Conservation (phyloP, 2,329 filamentous ascomycete species). For the Trichoderma sp. region DNA sequence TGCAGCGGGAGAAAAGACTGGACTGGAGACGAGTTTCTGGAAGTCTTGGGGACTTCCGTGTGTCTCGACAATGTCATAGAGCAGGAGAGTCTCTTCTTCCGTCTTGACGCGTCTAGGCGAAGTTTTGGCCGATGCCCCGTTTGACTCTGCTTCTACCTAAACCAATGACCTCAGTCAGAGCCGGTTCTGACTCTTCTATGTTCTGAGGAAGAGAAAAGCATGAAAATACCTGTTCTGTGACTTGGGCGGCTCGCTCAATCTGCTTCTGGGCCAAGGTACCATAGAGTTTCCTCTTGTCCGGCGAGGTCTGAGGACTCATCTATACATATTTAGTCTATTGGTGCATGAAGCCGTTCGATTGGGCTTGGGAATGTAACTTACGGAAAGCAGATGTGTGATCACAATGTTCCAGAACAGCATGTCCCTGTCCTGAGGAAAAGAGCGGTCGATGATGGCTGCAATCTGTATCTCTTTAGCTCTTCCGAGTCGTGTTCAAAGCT, state of each 20-base stretch:
- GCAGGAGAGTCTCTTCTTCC: conserved; percentile 55
- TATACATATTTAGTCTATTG: conserved; percentile 32
- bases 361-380: conserved; percentile 38
- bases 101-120: conserved; percentile 44
- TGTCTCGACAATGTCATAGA: conserved; percentile 51
- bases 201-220: neutral
- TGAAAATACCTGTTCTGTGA: conserved; percentile 47
- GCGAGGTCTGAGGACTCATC: conserved; percentile 51
- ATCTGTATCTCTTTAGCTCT: conserved; percentile 46
- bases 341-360: neutral
- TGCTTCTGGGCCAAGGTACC: conserved; percentile 54
- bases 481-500: neutral
- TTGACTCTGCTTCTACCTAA: conserved; percentile 33
- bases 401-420: conserved; percentile 60
- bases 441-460: conserved; percentile 55
- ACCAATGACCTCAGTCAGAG: neutral
- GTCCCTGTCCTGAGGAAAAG: conserved; percentile 51
- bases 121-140: conserved; percentile 31
- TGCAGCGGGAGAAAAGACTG: conserved; percentile 46
- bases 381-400: conserved; percentile 56
- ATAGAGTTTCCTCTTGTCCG: conserved; percentile 55
- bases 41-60: conserved; percentile 49
- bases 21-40: conserved; percentile 44
- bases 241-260: conserved; percentile 53
- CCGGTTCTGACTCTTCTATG: neutral